phyloP scores from a whole-genome alignment of 306 rosid species.

The Vigna radiata region DNA sequence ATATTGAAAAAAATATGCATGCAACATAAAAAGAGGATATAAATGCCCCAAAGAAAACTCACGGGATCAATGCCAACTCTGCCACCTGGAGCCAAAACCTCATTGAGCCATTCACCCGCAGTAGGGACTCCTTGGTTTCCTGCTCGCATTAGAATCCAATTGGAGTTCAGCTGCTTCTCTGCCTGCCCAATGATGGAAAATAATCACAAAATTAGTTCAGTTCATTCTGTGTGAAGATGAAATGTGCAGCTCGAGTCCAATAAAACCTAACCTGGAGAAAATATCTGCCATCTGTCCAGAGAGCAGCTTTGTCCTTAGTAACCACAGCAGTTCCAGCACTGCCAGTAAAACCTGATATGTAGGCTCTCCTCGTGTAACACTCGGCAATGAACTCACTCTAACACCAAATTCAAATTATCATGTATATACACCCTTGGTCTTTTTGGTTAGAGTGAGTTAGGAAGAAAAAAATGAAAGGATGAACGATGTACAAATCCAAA shows the following conservation, averaged over 20 bases:
- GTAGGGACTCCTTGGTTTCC: conserved; percentile 90
- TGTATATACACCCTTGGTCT: neutral
- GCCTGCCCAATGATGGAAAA: conserved; percentile 57
- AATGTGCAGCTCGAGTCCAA: neutral
- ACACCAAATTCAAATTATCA: conserved; percentile 5
- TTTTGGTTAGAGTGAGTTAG: too few species aligned
- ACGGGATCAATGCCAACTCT: conserved; percentile 98
- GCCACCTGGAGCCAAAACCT: conserved; percentile 83
- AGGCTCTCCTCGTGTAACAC: conserved; percentile 83
- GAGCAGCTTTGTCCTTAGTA: conserved; percentile 88
- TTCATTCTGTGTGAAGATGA: neutral
- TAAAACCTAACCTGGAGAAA: conserved; percentile 79
- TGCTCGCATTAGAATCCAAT: conserved; percentile 96
- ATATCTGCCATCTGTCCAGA: conserved; percentile 98
- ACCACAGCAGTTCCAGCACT: conserved; percentile 97
- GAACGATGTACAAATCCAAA: too few species aligned
- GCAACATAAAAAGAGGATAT: neutral
- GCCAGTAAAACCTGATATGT: conserved; percentile 87
- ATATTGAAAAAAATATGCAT: neutral
- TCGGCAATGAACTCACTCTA: conserved; percentile 98
- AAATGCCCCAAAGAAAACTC: conserved; percentile 41
- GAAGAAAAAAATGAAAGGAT: too few species aligned
- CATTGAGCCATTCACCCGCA: conserved; percentile 87
- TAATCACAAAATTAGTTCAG: neutral
- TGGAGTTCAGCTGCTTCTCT: conserved; percentile 84